Evolutionary conservation across 129 eudicot species (phyloP).

Genomic region (sunflower (Helianthus annuus)): HanXRQr2.0-SUNRISE NC_035433.2:103526009-103526508

Average conservation of each 20-base stretch:
- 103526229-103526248: neutral
- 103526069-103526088: constrained; percentile 73
- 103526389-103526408: neutral
- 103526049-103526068: constrained; percentile 93
- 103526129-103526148: constrained; percentile 53
- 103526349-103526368: constrained; percentile 51
- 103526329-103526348: constrained; percentile 92
- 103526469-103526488: constrained; percentile 55
- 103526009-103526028: neutral
- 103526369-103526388: neutral
- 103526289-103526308: constrained; percentile 89
- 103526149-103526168: constrained; percentile 66
- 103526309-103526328: constrained; percentile 70
- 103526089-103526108: constrained; percentile 83
- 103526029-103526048: constrained; percentile 4
- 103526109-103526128: constrained; percentile 56
- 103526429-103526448: neutral
- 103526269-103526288: constrained; percentile 86
- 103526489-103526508: constrained; percentile 66
- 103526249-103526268: constrained; percentile 68
- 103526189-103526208: neutral
- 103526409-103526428: neutral
- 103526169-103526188: constrained; percentile 43
- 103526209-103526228: neutral
- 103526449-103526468: constrained; percentile 77